These are phyloP conservation scores for Pisolithus marmoratus DNA, from an alignment of 768 basidiomycete species.

Conservation along the genomic window DNA sequence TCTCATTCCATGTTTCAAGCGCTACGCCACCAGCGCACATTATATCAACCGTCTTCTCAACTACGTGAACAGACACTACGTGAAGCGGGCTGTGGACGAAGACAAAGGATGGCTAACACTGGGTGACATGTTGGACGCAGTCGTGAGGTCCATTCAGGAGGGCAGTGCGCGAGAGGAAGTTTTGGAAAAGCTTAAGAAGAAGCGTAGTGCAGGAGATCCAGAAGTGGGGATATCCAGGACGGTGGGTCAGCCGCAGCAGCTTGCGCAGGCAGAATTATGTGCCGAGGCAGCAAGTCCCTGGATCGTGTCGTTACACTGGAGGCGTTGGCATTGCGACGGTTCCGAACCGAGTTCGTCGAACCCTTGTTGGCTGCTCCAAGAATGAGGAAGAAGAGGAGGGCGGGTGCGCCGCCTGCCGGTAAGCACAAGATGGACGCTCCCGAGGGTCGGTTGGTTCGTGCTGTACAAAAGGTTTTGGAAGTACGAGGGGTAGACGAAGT, in stretches of 20 bases:
- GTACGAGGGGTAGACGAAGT: constrained; percentile 41
- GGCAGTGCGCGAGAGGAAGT: constrained; percentile 57
- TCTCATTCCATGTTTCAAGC: constrained; percentile 65
- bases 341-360: constrained; percentile 68
- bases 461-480: constrained; percentile 60
- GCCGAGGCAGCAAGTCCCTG: constrained; percentile 68
- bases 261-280: constrained; percentile 58
- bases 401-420: constrained; percentile 38
- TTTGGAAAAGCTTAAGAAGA: constrained; percentile 52
- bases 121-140: constrained; percentile 56
- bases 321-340: constrained; percentile 63
- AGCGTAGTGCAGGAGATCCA: constrained; percentile 54
- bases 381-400: constrained; percentile 45
- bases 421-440: constrained; percentile 38
- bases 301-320: constrained; percentile 63
- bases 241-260: constrained; percentile 41
- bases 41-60: constrained; percentile 69
- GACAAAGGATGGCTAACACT: constrained; percentile 74
- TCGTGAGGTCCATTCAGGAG: constrained; percentile 47
- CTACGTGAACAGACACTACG: constrained; percentile 67
- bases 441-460: constrained; percentile 63
- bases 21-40: constrained; percentile 61
- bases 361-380: constrained; percentile 66
- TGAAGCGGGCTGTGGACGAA: constrained; percentile 73
- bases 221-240: constrained; percentile 64